Percentiles rank a stretch among this genome's conserved stretches.
Conservation (phyloP, 176 grass and related monocot genomes). For the Aegilops longissima region DNA sequence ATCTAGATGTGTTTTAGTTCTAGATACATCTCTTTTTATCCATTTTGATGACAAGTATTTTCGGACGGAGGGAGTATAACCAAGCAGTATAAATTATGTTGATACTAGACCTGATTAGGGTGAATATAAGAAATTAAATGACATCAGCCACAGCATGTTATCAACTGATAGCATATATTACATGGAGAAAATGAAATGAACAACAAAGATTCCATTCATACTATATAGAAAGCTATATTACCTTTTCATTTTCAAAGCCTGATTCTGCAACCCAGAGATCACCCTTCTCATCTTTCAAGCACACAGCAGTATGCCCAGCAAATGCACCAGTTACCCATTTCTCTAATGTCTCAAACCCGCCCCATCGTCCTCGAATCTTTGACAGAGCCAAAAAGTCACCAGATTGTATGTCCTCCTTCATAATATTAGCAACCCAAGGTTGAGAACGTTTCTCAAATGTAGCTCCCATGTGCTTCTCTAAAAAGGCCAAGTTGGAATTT, state of each 20-base stretch:
- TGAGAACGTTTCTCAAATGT: conserved; percentile 69
- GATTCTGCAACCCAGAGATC: conserved; percentile 93
- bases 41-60: too few relatives aligned
- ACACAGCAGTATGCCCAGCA: conserved; percentile 93
- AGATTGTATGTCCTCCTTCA: conserved; percentile 68
- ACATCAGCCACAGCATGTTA: not conserved
- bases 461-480: conserved; percentile 92
- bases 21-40: too few relatives aligned
- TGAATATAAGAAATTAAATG: conserved; percentile 10
- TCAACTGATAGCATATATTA: not conserved
- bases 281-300: conserved; percentile 85
- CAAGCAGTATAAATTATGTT: not conserved
- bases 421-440: conserved; percentile 64
- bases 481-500: conserved; percentile 87
- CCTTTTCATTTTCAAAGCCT: conserved; percentile 93
- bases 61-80: not conserved
- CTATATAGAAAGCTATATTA: conserved; percentile 21
- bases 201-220: not conserved
- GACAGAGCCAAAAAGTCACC: conserved; percentile 93
- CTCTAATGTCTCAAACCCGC: conserved; percentile 92
- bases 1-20: too few relatives aligned
- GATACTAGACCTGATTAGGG: not conserved
- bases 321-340: conserved; percentile 99
- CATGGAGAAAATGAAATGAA: not conserved
- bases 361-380: conserved; percentile 94